Conservation (phyloP, 2,329 filamentous ascomycete species). For the Colletotrichum sp. region DNA sequence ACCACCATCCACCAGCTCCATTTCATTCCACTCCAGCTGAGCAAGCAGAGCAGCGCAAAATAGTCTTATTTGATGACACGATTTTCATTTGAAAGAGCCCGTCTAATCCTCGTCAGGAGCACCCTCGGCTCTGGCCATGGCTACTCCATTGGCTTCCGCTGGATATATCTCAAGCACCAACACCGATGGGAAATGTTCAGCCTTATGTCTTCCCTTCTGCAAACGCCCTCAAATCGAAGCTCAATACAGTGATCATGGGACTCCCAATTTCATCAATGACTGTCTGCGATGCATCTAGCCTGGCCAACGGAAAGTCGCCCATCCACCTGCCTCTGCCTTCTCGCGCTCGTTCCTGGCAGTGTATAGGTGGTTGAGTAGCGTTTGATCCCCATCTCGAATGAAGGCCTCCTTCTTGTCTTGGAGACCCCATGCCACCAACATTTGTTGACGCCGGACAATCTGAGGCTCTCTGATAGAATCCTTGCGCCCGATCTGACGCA, state of each 20-base stretch:
- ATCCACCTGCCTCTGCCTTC: conserved; percentile 10
- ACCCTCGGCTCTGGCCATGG: background rate
- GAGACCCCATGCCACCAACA: conserved; percentile 43
- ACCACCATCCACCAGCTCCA: background rate
- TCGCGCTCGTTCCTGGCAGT: conserved; percentile 24
- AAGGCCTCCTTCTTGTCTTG: conserved; percentile 35
- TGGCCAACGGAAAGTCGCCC: conserved; percentile 15
- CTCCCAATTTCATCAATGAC: too few relatives aligned
- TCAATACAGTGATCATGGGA: background rate
- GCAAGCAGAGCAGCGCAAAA: background rate
- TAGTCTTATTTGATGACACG: background rate
- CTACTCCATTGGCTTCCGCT: too few relatives aligned
- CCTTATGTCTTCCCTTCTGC: too few relatives aligned
- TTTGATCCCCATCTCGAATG: conserved; percentile 29
- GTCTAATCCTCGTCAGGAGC: background rate
- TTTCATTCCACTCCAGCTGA: background rate
- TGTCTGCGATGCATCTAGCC: background rate
- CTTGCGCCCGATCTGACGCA: conserved; percentile 38
- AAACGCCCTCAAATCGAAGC: background rate
- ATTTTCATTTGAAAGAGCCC: background rate
- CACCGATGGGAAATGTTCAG: background rate
- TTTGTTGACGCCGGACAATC: conserved; percentile 40
- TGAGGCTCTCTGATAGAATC: conserved; percentile 36
- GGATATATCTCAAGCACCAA: background rate
- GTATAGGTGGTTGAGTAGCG: conserved; percentile 34